Conservation (phyloP, 2,329 filamentous ascomycete genomes). For the Magnaporthiopsis rhizophila region DNA sequence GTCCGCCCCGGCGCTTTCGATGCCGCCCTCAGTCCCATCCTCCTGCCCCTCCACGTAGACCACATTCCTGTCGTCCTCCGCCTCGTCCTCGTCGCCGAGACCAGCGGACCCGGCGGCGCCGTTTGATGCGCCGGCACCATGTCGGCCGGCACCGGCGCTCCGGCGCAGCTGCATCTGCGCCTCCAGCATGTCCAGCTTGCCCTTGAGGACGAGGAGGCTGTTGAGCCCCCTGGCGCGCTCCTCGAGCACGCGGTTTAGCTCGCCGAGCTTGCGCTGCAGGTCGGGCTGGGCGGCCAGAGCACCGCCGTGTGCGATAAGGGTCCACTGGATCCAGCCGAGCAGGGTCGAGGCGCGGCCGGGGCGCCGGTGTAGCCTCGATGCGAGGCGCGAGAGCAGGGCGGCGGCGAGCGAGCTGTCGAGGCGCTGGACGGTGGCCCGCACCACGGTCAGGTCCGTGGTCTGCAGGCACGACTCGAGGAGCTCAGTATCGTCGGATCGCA, state of each 20-base stretch:
- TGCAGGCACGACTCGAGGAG: constrained; percentile 90
- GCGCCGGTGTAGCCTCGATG: constrained; percentile 76
- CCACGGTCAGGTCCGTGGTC: constrained; percentile 64
- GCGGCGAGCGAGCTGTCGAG: constrained; percentile 80
- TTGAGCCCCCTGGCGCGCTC: constrained; percentile 77
- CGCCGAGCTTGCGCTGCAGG: constrained; percentile 66
- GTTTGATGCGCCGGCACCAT: constrained; percentile 21
- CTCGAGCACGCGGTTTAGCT: constrained; percentile 78
- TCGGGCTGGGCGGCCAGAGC: constrained; percentile 82
- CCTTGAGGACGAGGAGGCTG: constrained; percentile 80
- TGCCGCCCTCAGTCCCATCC: constrained; percentile 8
- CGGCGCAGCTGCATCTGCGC: constrained; percentile 76
- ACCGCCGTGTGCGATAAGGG: constrained; percentile 83
- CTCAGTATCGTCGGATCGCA: constrained; percentile 82
- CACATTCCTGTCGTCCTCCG: constrained; percentile 12
- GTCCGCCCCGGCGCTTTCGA: constrained; percentile 9
- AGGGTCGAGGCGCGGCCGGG: constrained; percentile 85
- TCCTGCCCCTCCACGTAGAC: constrained; percentile 8
- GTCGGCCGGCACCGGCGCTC: constrained; percentile 20
- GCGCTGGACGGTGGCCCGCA: constrained; percentile 83
- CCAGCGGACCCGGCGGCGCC: constrained; percentile 29
- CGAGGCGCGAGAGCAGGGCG: constrained; percentile 71
- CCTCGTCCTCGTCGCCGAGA: constrained; percentile 33
- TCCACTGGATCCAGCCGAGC: constrained; percentile 95
- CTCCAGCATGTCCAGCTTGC: constrained; percentile 89